A percentile compares a stretch with the other conserved stretches of the same genome.
phyloP scores from a whole-genome alignment of 2,329 filamentous ascomycete genomes.

The Xylaria sp. region DNA sequence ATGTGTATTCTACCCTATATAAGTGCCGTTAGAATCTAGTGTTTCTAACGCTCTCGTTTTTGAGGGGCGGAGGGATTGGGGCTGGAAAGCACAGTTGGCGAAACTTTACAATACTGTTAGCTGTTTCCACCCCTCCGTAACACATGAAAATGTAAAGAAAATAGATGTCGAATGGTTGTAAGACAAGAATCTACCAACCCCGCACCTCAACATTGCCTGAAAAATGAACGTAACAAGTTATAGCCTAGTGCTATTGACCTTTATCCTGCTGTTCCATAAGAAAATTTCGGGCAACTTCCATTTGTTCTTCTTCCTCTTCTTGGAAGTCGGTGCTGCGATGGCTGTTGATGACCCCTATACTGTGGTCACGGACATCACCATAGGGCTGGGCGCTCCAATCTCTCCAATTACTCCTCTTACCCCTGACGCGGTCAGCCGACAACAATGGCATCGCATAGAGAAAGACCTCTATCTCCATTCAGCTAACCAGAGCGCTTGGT shows the following conservation, averaged over 20 bases:
- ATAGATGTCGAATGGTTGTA: no score
- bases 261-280: background rate
- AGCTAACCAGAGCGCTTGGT: conserved; percentile 69
- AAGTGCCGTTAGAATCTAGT: no score
- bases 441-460: conserved; percentile 70
- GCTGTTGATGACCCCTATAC: background rate
- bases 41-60: no score
- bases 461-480: conserved; percentile 76
- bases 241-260: background rate
- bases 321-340: background rate
- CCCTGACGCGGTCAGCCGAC: background rate
- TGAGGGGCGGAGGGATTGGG: no score
- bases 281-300: background rate
- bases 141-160: no score
- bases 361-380: background rate
- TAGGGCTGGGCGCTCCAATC: background rate
- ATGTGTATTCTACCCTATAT: no score
- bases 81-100: no score
- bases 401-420: background rate
- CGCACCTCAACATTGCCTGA: conserved; percentile 46
- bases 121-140: no score
- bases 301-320: background rate
- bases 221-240: background rate
- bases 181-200: no score
- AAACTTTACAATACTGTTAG: no score